Conservation (phyloP, 768 basidiomycete genomes). For the Auriscalpium orientale region DNA sequence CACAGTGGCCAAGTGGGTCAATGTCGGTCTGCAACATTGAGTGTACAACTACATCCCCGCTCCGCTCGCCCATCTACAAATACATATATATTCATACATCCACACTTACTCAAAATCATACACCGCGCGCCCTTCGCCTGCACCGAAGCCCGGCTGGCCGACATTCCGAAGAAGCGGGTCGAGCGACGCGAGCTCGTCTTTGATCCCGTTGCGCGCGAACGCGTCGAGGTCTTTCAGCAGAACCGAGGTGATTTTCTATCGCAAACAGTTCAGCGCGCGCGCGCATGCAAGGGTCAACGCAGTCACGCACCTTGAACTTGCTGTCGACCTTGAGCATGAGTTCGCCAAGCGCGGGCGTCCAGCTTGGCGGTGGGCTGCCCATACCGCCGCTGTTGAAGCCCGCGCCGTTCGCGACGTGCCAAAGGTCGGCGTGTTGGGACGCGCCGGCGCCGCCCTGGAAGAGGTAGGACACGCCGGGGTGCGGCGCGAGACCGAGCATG, state of each 20-base stretch:
- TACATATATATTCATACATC: neutral
- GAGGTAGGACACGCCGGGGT: slow-evolving; percentile 78
- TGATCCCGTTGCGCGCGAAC: slow-evolving; percentile 73
- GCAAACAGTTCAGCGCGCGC: neutral
- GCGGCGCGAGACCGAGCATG: slow-evolving; percentile 70
- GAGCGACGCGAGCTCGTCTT: slow-evolving; percentile 74
- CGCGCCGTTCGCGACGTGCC: slow-evolving; percentile 50
- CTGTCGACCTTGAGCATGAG: slow-evolving; percentile 73
- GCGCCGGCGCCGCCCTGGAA: slow-evolving; percentile 45
- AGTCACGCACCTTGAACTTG: slow-evolving; percentile 62
- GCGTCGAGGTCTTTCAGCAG: slow-evolving; percentile 81
- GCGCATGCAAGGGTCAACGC: neutral
- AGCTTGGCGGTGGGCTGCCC: slow-evolving; percentile 48
- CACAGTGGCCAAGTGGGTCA: no score
- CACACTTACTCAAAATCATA: slow-evolving; percentile 31
- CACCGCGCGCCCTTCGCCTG: slow-evolving; percentile 28
- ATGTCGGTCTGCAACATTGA: no score
- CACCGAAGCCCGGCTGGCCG: slow-evolving; percentile 16
- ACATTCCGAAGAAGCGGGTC: slow-evolving; percentile 70
- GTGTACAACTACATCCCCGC: no score
- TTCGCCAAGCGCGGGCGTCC: slow-evolving; percentile 61
- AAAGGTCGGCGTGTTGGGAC: slow-evolving; percentile 48
- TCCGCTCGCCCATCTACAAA: neutral
- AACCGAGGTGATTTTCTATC: slow-evolving; percentile 74
- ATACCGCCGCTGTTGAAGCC: slow-evolving; percentile 26